Evolutionary conservation across 371 early-diverging fungal species (phyloP).

Genomic region (Actinomortierella ambigua): DNA sequence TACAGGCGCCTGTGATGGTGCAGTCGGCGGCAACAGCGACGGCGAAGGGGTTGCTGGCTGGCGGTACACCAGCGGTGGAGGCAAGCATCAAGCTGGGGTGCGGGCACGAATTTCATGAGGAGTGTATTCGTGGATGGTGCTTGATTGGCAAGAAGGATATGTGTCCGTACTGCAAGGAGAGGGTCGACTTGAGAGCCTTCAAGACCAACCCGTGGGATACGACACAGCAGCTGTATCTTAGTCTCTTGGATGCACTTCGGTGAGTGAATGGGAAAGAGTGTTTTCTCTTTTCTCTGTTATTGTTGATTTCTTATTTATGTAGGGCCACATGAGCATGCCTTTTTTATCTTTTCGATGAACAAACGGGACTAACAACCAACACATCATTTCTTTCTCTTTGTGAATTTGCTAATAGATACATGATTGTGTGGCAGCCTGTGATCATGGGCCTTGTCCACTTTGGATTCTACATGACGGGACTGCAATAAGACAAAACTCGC

Average conservation of each 20-base stretch:
- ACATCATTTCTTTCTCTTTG: neutral
- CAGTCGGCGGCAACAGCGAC: conserved; percentile 23
- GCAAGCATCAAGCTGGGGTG: conserved; percentile 74
- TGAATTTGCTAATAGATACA: conserved; percentile 50
- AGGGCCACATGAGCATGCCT: too few relatives aligned
- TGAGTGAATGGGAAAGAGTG: too few relatives aligned
- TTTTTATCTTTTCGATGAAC: neutral
- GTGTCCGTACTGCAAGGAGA: conserved; percentile 96
- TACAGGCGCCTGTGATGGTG: conserved; percentile 33
- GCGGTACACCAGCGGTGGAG: conserved; percentile 34
- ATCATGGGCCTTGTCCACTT: conserved; percentile 48
- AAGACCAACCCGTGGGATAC: conserved; percentile 81
- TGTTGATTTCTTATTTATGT: neutral
- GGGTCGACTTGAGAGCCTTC: conserved; percentile 80
- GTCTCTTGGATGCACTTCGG: conserved; percentile 77
- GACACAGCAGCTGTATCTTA: conserved; percentile 77
- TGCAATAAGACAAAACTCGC: conserved; percentile 19
- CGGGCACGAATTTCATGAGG: conserved; percentile 86
- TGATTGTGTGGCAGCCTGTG: conserved; percentile 86
- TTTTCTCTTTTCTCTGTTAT: neutral
- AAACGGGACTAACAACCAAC: neutral
- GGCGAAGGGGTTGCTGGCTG: too few relatives aligned
- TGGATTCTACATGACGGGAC: conserved; percentile 39
- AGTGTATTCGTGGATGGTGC: conserved; percentile 95
- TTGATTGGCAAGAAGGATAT: conserved; percentile 93